Base-by-base conservation (phyloP, 2,329 filamentous ascomycete genomes). In the Claviceps sp. region DNA sequence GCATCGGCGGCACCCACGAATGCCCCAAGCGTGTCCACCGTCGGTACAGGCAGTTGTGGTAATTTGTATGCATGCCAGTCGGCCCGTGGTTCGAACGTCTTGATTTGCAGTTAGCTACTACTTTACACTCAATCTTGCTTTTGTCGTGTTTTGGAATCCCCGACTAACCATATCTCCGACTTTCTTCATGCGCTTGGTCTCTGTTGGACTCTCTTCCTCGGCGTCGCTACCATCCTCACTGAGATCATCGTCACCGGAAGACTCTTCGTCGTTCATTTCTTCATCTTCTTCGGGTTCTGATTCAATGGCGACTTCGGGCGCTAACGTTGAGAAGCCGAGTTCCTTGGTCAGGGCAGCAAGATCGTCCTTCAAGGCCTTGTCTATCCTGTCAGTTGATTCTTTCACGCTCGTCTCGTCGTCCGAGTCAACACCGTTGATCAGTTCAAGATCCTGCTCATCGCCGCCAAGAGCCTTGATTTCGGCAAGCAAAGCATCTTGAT, bases 391-490 rank as follows among this genome's bases (percentile, higher is more conserved):
- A 47, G 65, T 65, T 38, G 59, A 58, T 39, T 57, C 62, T 44
- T 63, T 60, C n/a, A 55, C 57, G 43, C 62, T 60, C 19, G 62
- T 66, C 49, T 69, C 67, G 52, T 71, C 68, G 17, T 70, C 69
- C 4, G 70, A 73, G 38, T 70, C 67, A 13, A 71, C 67, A 54
- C 76, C 78, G 43, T 73, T 76, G 50, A 85, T 74, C 38, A 85
- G 72, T 39, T 79, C 76, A 44, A 83, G 63, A 56, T 85, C 82
- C 43, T 79, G 73, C 63, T 85, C 78, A 50, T 83, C 80, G 14
- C 82, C 82, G 3, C 81, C 82, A 1, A 86, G 69, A 14, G 78
- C 79, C 56, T 74, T 71, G 55, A 85, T 85, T 60, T 85, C 82
- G 52, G 79, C 74, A 7, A 85, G 67, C 4, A 85, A 68, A 13